Conservation (phyloP, 2,329 filamentous ascomycete species). For the Fusarium sp. region DNA sequence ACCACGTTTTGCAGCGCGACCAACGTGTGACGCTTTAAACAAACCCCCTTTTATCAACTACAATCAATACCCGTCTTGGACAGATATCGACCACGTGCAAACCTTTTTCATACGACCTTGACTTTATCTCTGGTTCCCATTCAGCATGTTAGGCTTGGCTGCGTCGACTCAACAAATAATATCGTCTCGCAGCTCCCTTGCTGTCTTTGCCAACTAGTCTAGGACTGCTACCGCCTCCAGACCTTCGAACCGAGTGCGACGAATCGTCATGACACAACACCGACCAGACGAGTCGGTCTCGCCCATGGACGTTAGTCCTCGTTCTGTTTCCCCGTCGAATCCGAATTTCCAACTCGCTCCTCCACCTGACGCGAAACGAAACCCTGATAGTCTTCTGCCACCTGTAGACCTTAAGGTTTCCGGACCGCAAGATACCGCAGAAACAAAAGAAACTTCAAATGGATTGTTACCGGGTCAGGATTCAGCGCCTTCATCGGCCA, state of each 20-base stretch:
- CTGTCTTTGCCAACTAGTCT: conserved; percentile 27
- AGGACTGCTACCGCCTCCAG: conserved; percentile 5
- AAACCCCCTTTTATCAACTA: conserved; percentile 39
- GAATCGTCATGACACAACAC: conserved; percentile 43
- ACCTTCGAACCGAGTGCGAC: conserved; percentile 27
- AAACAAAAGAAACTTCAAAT: conserved; percentile 30
- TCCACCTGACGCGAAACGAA: conserved; percentile 33
- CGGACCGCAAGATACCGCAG: conserved; percentile 16
- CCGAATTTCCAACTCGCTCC: conserved; percentile 31
- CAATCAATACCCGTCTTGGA: conserved; percentile 10
- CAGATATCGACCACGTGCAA: conserved; percentile 8
- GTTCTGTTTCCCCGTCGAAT: conserved; percentile 43
- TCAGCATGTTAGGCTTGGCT: conserved; percentile 46
- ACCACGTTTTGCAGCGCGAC: conserved; percentile 29
- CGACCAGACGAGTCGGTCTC: conserved; percentile 43
- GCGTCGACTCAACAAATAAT: conserved; percentile 35
- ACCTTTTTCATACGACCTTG: conserved; percentile 14
- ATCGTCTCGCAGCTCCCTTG: conserved; percentile 14
- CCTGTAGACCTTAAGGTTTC: conserved; percentile 40
- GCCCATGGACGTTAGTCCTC: conserved; percentile 41
- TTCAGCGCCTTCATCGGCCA: conserved; percentile 33
- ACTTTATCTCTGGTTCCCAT: conserved; percentile 14
- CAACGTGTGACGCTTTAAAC: conserved; percentile 33
- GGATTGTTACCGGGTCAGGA: conserved; percentile 14
- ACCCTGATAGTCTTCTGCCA: conserved; percentile 42